Conservation (phyloP, 345 rosid genomes). For the Citrus australasica region DNA sequence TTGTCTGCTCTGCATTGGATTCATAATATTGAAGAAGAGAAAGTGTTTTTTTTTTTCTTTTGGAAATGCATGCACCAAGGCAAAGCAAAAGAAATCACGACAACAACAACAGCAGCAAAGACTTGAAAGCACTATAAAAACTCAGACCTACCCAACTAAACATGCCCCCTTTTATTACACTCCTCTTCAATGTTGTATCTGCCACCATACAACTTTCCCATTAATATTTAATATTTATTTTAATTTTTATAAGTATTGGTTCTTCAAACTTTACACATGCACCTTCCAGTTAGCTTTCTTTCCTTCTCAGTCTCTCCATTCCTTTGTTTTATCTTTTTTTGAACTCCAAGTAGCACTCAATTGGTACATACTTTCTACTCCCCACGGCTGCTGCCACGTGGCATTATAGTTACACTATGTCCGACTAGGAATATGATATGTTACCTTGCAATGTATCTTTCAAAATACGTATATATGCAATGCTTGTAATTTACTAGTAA, state of each 20-base stretch:
- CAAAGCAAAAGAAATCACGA: constrained; percentile 13
- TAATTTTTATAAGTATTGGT: not conserved
- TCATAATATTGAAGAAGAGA: constrained; percentile 10
- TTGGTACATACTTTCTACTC: constrained; percentile 14
- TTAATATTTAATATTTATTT: constrained; percentile 32
- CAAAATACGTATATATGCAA: not conserved
- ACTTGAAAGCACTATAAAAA: constrained; percentile 49
- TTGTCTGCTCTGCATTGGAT: constrained; percentile 33
- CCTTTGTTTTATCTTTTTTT: constrained; percentile 24
- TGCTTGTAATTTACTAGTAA: not conserved
- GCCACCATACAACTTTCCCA: constrained; percentile 51
- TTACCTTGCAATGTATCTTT: constrained; percentile 14
- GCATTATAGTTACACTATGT: constrained; percentile 18
- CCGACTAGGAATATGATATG: constrained; percentile 25
- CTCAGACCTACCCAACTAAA: constrained; percentile 77
- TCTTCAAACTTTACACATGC: not conserved
- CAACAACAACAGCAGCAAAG: constrained; percentile 4
- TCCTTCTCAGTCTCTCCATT: constrained; percentile 44
- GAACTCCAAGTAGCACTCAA: constrained; percentile 48
- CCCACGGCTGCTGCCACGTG: constrained; percentile 26
- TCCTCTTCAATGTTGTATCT: constrained; percentile 85
- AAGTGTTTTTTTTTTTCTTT: not conserved
- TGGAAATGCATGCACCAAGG: constrained; percentile 14
- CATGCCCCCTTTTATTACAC: constrained; percentile 68
- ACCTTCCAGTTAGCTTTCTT: constrained; percentile 33